phyloP scores from a whole-genome alignment of 441 rosid genomes.

The Breynia disticha region DNA sequence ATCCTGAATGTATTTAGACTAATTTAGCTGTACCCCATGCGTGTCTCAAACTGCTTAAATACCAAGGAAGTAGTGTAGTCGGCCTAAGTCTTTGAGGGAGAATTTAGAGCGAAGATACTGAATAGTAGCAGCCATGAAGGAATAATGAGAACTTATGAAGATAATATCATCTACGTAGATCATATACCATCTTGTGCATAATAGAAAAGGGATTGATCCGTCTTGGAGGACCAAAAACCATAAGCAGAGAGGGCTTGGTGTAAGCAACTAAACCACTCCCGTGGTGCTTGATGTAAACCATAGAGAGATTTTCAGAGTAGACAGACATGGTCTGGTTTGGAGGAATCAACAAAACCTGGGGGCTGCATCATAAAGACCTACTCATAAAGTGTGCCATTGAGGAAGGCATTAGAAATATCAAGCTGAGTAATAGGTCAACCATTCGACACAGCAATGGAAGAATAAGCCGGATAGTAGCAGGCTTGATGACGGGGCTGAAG shows the following conservation, averaged over 20 bases:
- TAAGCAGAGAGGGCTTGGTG: neutral
- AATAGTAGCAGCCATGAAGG: neutral
- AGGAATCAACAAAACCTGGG: neutral
- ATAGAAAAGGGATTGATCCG: neutral
- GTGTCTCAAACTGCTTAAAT: too few relatives aligned
- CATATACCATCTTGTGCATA: neutral
- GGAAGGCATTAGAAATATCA: neutral
- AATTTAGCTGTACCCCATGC: too few relatives aligned
- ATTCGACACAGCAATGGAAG: neutral
- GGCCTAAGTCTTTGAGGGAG: neutral
- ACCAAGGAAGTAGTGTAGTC: too few relatives aligned
- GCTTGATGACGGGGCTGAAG: neutral
- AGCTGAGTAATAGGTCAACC: neutral
- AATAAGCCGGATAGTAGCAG: neutral
- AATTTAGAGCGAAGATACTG: neutral
- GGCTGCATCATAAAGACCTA: neutral
- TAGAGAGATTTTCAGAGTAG: neutral
- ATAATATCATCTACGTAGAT: neutral
- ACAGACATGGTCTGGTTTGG: neutral
- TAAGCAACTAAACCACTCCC: neutral
- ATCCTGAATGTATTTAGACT: too few relatives aligned
- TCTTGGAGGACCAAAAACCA: neutral
- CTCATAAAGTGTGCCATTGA: neutral
- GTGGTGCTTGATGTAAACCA: slow-evolving; percentile 2
- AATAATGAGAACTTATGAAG: neutral